Evolutionary conservation across 2,329 filamentous ascomycete species (phyloP).

Genomic region (Colletotrichum scovillei): DNA sequence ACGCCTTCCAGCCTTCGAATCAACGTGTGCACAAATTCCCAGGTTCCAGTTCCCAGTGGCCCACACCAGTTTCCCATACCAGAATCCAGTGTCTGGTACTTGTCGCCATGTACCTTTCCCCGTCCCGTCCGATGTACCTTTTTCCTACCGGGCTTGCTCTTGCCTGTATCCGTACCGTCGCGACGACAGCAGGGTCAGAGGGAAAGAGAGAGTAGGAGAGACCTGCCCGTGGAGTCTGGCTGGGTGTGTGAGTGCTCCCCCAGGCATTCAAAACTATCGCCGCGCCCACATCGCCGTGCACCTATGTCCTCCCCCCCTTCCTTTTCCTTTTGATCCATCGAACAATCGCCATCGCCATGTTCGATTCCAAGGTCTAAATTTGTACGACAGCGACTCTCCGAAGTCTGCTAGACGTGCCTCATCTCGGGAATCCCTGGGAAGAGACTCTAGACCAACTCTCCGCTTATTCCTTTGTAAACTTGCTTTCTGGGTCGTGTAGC

Average conservation of each 20-base stretch:
- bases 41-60: background rate
- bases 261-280: conserved; percentile 48
- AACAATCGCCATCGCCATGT: conserved; percentile 65
- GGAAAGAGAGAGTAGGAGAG: background rate
- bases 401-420: conserved; percentile 60
- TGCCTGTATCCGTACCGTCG: conserved; percentile 1
- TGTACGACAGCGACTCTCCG: conserved; percentile 62
- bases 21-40: too few relatives aligned
- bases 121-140: background rate
- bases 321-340: conserved; percentile 52
- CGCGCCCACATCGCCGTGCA: conserved; percentile 42
- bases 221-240: background rate
- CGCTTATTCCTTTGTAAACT: conserved; percentile 45
- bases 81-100: conserved; percentile 1
- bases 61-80: background rate
- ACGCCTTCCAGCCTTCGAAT: too few relatives aligned
- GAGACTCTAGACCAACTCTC: conserved; percentile 47
- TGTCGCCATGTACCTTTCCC: background rate
- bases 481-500: conserved; percentile 33
- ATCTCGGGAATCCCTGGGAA: conserved; percentile 33
- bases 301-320: conserved; percentile 47
- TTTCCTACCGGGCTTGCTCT: background rate
- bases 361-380: conserved; percentile 63
- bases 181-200: background rate
- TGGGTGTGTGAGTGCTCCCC: background rate